Conservation (phyloP, 2,329 filamentous ascomycete species). For the Pseudogymnoascus sp. region DNA sequence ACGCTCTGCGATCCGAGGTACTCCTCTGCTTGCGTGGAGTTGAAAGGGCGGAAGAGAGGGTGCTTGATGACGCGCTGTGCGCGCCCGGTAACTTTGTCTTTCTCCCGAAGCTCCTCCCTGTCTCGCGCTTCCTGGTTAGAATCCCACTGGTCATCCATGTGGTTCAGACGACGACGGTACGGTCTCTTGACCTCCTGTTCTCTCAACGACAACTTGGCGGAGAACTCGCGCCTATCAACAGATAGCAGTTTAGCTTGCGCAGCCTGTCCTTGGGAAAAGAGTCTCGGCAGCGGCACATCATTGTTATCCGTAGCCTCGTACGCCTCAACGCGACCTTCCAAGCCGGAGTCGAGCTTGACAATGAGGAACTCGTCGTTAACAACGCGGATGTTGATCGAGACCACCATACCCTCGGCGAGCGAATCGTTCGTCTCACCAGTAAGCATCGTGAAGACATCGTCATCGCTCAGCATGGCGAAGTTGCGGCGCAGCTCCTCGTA, state of each 20-base stretch:
- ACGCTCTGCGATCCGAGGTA: constrained; percentile 77
- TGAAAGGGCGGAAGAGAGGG: constrained; percentile 90
- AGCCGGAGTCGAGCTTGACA: constrained; percentile 85
- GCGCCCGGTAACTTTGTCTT: constrained; percentile 75
- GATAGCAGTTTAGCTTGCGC: constrained; percentile 81
- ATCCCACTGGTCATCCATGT: constrained; percentile 79
- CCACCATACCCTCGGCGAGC: constrained; percentile 80
- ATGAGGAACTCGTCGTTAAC: constrained; percentile 91
- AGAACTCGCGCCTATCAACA: constrained; percentile 78
- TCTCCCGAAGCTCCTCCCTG: constrained; percentile 74
- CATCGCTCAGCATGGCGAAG: constrained; percentile 60
- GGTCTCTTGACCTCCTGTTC: constrained; percentile 72
- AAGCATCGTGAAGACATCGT: constrained; percentile 92
- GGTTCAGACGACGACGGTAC: constrained; percentile 60
- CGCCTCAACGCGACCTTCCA: constrained; percentile 79
- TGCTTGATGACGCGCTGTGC: constrained; percentile 96
- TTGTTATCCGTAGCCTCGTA: constrained; percentile 71
- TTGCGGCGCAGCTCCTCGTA: constrained; percentile 88
- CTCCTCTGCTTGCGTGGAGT: constrained; percentile 84
- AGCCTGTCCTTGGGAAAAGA: constrained; percentile 74
- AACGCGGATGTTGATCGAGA: constrained; percentile 79
- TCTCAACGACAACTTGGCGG: constrained; percentile 73
- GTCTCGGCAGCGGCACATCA: constrained; percentile 58
- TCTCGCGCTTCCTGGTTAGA: constrained; percentile 72
- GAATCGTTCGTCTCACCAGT: constrained; percentile 86